Percentiles rank a stretch among this genome's conserved stretches.
These are phyloP conservation scores for Fusarium tanahbumbuense DNA, from an alignment of 2,329 filamentous ascomycete species.

Conservation along the genomic window DNA sequence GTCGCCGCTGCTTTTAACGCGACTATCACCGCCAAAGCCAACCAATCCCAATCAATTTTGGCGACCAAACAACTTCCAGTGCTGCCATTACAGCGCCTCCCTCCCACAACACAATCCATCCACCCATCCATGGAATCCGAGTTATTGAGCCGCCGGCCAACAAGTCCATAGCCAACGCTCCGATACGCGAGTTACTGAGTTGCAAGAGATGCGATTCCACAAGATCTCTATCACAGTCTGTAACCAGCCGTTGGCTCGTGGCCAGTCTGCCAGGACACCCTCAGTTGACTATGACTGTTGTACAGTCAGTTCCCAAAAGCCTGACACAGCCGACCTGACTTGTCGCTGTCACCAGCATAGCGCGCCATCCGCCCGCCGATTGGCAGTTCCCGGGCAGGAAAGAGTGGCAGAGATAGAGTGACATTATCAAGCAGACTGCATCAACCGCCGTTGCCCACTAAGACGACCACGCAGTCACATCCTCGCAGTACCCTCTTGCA, in stretches of 20 bases:
- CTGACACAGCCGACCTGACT: slow-evolving; percentile 9
- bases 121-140: slow-evolving; percentile 19
- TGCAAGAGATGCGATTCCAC: slow-evolving; percentile 15
- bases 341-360: slow-evolving; percentile 24
- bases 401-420: slow-evolving; percentile 32
- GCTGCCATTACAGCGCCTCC: slow-evolving; percentile 39
- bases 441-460: slow-evolving; percentile 31
- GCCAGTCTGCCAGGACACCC: slow-evolving; percentile 20
- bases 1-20: slow-evolving; percentile 46
- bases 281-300: slow-evolving; percentile 3
- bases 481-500: slow-evolving; percentile 31
- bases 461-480: slow-evolving; percentile 38
- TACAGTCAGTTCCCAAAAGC: slow-evolving; percentile 21
- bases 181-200: slow-evolving; percentile 2
- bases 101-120: slow-evolving; percentile 31
- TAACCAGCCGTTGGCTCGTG: slow-evolving; percentile 34
- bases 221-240: slow-evolving; percentile 27
- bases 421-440: slow-evolving; percentile 42
- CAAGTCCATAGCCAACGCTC: slow-evolving; percentile 18
- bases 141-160: slow-evolving; percentile 37
- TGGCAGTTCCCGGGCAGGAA: slow-evolving; percentile 22
- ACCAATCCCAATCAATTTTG: slow-evolving; percentile 40
- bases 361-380: slow-evolving; percentile 22
- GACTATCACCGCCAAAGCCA: slow-evolving; percentile 37
- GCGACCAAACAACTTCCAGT: slow-evolving; percentile 36